These are phyloP conservation scores for Mycocalia duriaeana DNA, from an alignment of 1,284 basidiomycete genomes.

Conservation along the genomic window DNA sequence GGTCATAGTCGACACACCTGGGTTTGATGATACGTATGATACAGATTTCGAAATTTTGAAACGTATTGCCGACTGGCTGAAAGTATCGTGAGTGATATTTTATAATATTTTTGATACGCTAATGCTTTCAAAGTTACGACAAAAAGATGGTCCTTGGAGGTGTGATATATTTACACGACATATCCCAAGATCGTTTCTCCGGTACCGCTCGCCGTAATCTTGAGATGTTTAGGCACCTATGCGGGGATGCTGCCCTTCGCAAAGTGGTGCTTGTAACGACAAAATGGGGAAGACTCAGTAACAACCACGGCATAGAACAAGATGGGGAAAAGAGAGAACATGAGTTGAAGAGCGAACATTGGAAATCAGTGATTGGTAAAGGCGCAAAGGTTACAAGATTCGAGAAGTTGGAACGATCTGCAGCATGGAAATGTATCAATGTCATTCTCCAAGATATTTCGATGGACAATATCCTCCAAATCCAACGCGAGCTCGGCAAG, in stretches of 20 bases:
- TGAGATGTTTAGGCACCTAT: constrained; percentile 19
- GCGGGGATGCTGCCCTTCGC: constrained; percentile 14
- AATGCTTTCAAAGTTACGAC: constrained; percentile 10
- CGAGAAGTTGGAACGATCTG: background rate
- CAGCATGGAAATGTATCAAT: background rate
- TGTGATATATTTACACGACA: constrained; percentile 24
- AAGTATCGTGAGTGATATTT: constrained; percentile 13
- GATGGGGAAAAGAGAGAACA: constrained; percentile 4
- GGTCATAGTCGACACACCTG: constrained; percentile 14
- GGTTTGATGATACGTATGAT: constrained; percentile 13
- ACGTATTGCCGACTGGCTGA: constrained; percentile 17
- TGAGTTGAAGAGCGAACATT: constrained; percentile 5
- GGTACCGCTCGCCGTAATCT: constrained; percentile 15
- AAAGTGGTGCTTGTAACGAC: constrained; percentile 20
- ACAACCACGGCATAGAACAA: too few species aligned
- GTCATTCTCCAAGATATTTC: background rate
- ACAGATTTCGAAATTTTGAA: constrained; percentile 12
- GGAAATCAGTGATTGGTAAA: constrained; percentile 12
- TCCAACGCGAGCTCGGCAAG: background rate
- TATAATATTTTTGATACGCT: background rate
- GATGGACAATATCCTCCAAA: background rate
- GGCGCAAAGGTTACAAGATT: constrained; percentile 7
- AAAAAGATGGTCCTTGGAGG: constrained; percentile 16
- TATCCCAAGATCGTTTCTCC: constrained; percentile 17
- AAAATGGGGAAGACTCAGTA: constrained; percentile 11